Evolutionary conservation across 1,284 basidiomycete species (phyloP).

Genomic region (Cryptococcus sp.): DNA sequence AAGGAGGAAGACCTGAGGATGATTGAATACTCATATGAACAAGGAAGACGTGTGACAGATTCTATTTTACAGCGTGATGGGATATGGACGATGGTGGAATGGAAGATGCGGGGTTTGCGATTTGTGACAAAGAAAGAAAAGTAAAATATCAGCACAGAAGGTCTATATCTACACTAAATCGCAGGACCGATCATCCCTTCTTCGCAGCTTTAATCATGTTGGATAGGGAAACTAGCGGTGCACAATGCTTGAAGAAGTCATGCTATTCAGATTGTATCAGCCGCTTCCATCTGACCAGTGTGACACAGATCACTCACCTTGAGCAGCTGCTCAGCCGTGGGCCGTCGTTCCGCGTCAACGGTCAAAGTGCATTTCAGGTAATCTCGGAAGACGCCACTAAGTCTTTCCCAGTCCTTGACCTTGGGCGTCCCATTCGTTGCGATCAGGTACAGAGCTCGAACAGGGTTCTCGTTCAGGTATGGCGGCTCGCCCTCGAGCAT

Average conservation of each 20-base stretch:
- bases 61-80: no score
- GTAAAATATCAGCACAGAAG: no score
- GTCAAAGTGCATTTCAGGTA: constrained; percentile 89
- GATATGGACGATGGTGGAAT: no score
- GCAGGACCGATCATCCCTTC: constrained; percentile 53
- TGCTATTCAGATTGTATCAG: constrained; percentile 59
- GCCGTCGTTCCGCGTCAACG: constrained; percentile 91
- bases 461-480: constrained; percentile 94
- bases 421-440: constrained; percentile 98
- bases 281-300: not conserved
- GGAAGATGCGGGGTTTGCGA: no score
- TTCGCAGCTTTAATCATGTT: constrained; percentile 92
- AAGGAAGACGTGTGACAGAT: no score
- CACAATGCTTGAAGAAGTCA: constrained; percentile 82
- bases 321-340: constrained; percentile 79
- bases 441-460: constrained; percentile 93
- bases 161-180: no score
- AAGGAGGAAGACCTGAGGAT: no score
- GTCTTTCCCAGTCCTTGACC: constrained; percentile 90
- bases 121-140: no score
- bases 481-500: constrained; percentile 99
- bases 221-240: constrained; percentile 80
- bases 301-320: constrained; percentile 58
- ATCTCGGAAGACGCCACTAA: constrained; percentile 83
- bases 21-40: no score